These are phyloP conservation scores for Auriculariales sp. DNA, from an alignment of 768 basidiomycete genomes.

Conservation along the genomic window DNA sequence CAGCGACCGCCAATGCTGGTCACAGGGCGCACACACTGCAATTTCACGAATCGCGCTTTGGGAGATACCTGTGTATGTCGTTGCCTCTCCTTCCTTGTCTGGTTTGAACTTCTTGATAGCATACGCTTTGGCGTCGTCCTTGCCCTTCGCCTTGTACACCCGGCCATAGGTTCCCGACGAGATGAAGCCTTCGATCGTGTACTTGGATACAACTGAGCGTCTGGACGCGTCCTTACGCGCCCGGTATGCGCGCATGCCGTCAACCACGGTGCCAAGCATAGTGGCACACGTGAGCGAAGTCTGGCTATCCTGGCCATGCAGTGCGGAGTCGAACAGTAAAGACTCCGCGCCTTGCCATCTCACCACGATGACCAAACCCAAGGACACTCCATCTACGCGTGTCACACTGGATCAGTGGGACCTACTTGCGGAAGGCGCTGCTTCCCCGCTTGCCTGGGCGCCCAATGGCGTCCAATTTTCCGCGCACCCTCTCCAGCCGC, in stretches of 20 bases:
- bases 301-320: too few relatives aligned
- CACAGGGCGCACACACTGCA: constrained; percentile 44
- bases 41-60: constrained; percentile 97
- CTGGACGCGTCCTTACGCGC: constrained; percentile 58
- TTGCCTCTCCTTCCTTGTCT: constrained; percentile 94
- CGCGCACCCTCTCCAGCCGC: neutral
- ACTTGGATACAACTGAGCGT: constrained; percentile 61
- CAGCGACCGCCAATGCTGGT: constrained; percentile 4
- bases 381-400: too few relatives aligned
- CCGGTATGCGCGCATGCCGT: constrained; percentile 81
- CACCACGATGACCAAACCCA: too few relatives aligned
- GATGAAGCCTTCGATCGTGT: constrained; percentile 90
- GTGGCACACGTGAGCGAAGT: too few relatives aligned
- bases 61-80: constrained; percentile 93
- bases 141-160: constrained; percentile 91
- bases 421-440: neutral
- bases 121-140: constrained; percentile 54
- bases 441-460: neutral
- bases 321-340: too few relatives aligned
- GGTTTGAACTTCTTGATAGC: constrained; percentile 99
- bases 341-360: too few relatives aligned
- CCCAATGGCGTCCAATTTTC: neutral
- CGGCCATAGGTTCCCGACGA: constrained; percentile 96
- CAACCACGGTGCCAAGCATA: too few relatives aligned
- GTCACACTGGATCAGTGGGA: neutral